A percentile compares a stretch with the other conserved stretches of the same genome.
These are phyloP conservation scores for Venturiaceae sp. DNA, from an alignment of 2,329 filamentous ascomycete species.

Conservation along the genomic window DNA sequence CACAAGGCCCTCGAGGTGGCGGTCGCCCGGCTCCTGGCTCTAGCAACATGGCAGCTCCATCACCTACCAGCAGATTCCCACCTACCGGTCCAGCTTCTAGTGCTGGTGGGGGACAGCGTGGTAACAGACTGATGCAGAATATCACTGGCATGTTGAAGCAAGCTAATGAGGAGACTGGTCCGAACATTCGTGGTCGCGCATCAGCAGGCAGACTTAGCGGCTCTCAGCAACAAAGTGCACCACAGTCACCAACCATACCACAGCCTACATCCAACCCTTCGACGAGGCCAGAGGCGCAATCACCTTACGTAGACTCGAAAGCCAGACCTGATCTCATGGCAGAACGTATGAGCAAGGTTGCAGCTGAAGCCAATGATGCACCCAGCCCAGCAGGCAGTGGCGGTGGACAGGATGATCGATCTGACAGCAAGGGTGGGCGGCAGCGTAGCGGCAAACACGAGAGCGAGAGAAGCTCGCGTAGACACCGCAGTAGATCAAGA, in stretches of 20 bases:
- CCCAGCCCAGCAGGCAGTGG: not conserved
- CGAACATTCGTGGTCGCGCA: not conserved
- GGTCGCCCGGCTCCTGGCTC: not conserved
- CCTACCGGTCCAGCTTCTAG: conserved; percentile 1
- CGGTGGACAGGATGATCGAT: not conserved
- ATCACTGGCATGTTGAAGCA: not conserved
- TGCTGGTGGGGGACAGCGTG: not conserved
- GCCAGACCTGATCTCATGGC: not conserved
- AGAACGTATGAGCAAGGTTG: conserved; percentile 1
- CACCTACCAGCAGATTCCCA: not conserved
- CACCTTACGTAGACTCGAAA: not conserved
- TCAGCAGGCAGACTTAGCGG: not conserved
- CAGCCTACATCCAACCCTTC: not conserved
- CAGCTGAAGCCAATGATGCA: not conserved
- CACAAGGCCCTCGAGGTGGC: conserved; percentile 8
- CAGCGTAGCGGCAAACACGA: not conserved
- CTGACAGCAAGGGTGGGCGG: not conserved
- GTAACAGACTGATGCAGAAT: not conserved
- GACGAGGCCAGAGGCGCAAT: not conserved
- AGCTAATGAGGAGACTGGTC: not conserved
- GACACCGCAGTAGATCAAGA: not conserved
- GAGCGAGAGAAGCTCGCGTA: not conserved
- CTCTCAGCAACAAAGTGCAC: conserved; percentile 1
- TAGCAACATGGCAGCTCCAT: conserved; percentile 1
- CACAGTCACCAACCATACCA: not conserved